Conservation (phyloP, 768 basidiomycete genomes). For the Macrocybe gigantea region DNA sequence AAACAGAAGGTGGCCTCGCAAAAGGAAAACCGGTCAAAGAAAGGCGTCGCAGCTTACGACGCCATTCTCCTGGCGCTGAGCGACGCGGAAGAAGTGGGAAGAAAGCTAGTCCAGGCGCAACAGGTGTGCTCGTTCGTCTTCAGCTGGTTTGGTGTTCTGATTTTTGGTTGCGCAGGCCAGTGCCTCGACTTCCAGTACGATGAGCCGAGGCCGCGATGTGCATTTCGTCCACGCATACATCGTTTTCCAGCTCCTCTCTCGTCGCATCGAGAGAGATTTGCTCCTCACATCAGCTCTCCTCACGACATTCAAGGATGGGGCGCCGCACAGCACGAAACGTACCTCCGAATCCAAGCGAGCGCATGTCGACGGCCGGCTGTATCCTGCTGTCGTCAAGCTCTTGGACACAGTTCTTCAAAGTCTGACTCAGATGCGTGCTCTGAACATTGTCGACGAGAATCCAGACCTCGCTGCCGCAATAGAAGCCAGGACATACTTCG, state of each 20-base stretch:
- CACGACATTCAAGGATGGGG: constrained; percentile 25
- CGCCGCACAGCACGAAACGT: constrained; percentile 7
- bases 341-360: constrained; percentile 24
- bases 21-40: constrained; percentile 46
- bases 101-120: constrained; percentile 78
- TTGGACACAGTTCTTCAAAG: constrained; percentile 84
- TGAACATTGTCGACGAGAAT: constrained; percentile 85
- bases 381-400: constrained; percentile 83
- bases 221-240: constrained; percentile 85
- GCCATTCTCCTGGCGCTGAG: constrained; percentile 77
- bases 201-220: constrained; percentile 59
- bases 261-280: constrained; percentile 85
- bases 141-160: constrained; percentile 2
- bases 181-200: constrained; percentile 23
- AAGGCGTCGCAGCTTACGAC: constrained; percentile 83
- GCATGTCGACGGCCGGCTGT: constrained; percentile 66
- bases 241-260: constrained; percentile 80
- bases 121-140: constrained; percentile 42
- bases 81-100: constrained; percentile 83
- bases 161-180: constrained; percentile 26
- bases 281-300: constrained; percentile 68
- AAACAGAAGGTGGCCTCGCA: constrained; percentile 7
- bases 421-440: constrained; percentile 73
- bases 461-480: constrained; percentile 76
- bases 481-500: constrained; percentile 69